phyloP scores from a whole-genome alignment of 208 protist genomes.

The Vickermania spadyakhi region DNA sequence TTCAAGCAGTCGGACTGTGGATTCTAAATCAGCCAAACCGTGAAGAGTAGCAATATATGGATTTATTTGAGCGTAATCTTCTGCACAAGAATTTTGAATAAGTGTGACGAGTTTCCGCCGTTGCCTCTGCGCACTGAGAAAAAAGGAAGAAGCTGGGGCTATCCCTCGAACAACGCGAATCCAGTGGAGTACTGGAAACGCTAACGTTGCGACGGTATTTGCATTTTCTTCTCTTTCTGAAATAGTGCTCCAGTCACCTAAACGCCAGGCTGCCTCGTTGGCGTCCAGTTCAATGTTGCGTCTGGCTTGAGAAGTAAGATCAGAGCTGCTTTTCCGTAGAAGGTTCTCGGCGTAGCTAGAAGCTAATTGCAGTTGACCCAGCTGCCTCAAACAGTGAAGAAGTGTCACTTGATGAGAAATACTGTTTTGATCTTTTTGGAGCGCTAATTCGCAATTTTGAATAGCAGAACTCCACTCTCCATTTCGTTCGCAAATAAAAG shows the following conservation, averaged over 20 bases:
- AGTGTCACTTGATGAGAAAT: conserved; percentile 62
- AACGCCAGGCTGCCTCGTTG: conserved; percentile 80
- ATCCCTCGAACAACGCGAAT: background rate
- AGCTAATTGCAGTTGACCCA: conserved; percentile 82
- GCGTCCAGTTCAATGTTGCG: conserved; percentile 59
- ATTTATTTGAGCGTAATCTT: conserved; percentile 70
- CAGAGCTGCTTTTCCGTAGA: conserved; percentile 3
- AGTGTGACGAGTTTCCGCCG: conserved; percentile 40
- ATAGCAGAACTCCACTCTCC: conserved; percentile 75
- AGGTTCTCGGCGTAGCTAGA: conserved; percentile 48
- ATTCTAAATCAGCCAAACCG: conserved; percentile 53
- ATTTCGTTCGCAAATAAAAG: conserved; percentile 77
- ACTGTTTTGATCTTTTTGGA: conserved; percentile 60
- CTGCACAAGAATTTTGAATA: conserved; percentile 42
- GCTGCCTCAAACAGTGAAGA: conserved; percentile 75
- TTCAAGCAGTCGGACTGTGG: background rate
- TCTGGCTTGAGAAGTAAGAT: background rate
- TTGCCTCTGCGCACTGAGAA: conserved; percentile 15
- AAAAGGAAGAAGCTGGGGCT: conserved; percentile 3
- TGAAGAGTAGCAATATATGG: conserved; percentile 57
- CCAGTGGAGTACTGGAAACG: conserved; percentile 9
- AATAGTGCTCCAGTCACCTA: conserved; percentile 72
- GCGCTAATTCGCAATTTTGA: conserved; percentile 64
- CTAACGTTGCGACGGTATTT: conserved; percentile 28
- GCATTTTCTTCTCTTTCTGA: conserved; percentile 8